Evolutionary conservation across 306 rosid genomes (phyloP).

Genomic region (Canavalia gladiata): DNA sequence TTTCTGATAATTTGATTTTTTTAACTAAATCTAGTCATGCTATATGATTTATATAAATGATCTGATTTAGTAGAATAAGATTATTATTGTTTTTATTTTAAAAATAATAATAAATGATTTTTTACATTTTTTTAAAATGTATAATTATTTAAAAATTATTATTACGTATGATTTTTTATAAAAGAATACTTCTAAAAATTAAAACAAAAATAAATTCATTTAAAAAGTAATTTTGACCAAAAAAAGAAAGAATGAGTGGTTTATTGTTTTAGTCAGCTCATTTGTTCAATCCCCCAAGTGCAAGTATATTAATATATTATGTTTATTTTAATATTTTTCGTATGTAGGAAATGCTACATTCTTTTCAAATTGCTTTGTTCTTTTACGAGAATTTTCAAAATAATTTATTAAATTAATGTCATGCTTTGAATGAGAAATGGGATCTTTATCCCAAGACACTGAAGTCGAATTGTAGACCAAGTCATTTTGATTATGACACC

Average conservation of each 20-base stretch:
- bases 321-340: not conserved
- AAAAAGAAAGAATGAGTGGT: not conserved
- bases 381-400: not conserved
- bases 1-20: too few species aligned
- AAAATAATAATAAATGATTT: too few species aligned
- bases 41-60: too few species aligned
- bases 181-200: not conserved
- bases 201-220: not conserved
- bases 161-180: not conserved
- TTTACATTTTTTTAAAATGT: not conserved
- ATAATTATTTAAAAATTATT: not conserved
- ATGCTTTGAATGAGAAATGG: slow-evolving; percentile 7
- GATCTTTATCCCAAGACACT: not conserved
- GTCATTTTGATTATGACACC: slow-evolving; percentile 14
- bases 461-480: not conserved
- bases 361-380: not conserved
- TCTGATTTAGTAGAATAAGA: too few species aligned
- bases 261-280: not conserved
- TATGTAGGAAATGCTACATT: not conserved
- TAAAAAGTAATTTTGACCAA: not conserved
- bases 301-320: not conserved
- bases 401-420: not conserved
- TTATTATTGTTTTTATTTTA: too few species aligned
- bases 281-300: too few species aligned
- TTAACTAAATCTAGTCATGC: too few species aligned